Conservation (phyloP, 192 early-diverging fungal species). For the Backusella luteola region DNA sequence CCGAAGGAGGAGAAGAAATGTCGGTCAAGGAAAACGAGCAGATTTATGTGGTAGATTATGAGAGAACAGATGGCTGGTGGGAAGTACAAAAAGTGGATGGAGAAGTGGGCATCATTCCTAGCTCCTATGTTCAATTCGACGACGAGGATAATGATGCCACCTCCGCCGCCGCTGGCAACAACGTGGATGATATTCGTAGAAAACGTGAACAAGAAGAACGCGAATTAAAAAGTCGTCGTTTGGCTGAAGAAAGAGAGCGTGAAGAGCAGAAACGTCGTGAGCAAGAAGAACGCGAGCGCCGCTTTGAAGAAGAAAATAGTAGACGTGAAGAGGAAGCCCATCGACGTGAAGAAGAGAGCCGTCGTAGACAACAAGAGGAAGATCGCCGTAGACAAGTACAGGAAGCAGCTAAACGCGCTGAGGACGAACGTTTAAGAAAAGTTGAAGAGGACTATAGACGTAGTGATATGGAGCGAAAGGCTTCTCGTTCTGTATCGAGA, state of each 20-base stretch:
- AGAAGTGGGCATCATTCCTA: conserved; percentile 78
- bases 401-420: conserved; percentile 25
- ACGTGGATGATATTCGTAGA: not conserved
- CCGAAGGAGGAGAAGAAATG: conserved; percentile 83
- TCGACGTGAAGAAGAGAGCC: conserved; percentile 2
- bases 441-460: conserved; percentile 34
- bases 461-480: conserved; percentile 25
- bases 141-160: conserved; percentile 19
- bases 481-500: not conserved
- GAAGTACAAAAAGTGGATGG: conserved; percentile 59
- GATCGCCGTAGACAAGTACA: conserved; percentile 36
- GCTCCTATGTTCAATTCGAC: conserved; percentile 66
- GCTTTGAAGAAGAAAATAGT: conserved; percentile 14
- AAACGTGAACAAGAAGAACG: conserved; percentile 5
- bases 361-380: conserved; percentile 34
- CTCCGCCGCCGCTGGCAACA: conserved; percentile 2
- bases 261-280: not conserved
- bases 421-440: conserved; percentile 17
- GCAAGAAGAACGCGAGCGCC: conserved; percentile 10
- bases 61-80: conserved; percentile 89
- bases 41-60: conserved; percentile 80
- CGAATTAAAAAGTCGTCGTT: not conserved
- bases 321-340: conserved; percentile 30
- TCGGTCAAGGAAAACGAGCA: conserved; percentile 79
- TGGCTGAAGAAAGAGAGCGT: not conserved